phyloP scores from a whole-genome alignment of 129 eudicot genomes.

The Artemisia tridentata region DNA sequence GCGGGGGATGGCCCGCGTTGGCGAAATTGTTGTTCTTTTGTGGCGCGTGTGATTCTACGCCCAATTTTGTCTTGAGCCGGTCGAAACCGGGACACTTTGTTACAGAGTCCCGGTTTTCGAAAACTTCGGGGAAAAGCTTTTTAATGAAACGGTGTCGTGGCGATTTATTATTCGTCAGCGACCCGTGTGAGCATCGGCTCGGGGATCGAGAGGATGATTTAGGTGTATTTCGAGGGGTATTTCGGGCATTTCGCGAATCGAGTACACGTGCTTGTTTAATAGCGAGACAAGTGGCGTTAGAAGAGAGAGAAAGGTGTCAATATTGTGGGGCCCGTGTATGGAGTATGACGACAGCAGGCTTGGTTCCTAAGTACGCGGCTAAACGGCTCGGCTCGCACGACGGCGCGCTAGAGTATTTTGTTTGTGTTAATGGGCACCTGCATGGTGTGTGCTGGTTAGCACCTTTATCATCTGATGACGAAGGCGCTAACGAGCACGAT shows the following conservation, averaged over 20 bases:
- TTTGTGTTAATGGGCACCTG: conserved; percentile 76
- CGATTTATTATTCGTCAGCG: conserved; percentile 72
- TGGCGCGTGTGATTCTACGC: conserved; percentile 61
- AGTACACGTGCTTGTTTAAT: conserved; percentile 60
- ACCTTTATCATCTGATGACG: conserved; percentile 50
- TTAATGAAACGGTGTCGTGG: conserved; percentile 51
- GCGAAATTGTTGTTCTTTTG: conserved; percentile 79
- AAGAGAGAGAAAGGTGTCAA: conserved; percentile 60
- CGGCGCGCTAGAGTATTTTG: conserved; percentile 68
- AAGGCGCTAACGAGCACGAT: conserved; percentile 1
- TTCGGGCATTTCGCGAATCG: conserved; percentile 59
- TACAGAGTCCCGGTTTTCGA: conserved; percentile 65
- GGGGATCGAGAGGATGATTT: conserved; percentile 58
- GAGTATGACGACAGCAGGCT: conserved; percentile 72
- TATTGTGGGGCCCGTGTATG: conserved; percentile 80
- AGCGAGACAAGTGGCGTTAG: conserved; percentile 47
- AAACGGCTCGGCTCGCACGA: conserved; percentile 69
- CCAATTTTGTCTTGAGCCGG: conserved; percentile 36
- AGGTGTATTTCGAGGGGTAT: conserved; percentile 78
- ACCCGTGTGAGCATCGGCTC: conserved; percentile 76
- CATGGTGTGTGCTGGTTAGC: conserved; percentile 78
- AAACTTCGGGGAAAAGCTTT: conserved; percentile 84
- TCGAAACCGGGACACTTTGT: conserved; percentile 59
- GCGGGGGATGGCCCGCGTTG: conserved; percentile 77
- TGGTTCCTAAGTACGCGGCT: conserved; percentile 64